Percentiles rank a stretch among this genome's conserved stretches.
Conservation (phyloP, 257 asterid species). For the Nemophila menziesii region DNA sequence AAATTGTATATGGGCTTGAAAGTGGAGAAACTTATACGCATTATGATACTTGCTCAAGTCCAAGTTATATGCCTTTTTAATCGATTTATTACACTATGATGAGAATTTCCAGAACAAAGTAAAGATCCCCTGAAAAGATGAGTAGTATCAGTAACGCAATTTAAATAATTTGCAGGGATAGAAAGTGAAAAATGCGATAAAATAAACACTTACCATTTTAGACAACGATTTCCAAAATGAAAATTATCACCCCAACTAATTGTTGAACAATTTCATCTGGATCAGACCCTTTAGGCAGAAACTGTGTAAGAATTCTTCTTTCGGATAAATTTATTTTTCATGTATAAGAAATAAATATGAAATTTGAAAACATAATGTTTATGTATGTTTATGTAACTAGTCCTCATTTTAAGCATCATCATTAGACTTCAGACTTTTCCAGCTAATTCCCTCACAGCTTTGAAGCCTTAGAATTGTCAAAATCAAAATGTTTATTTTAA, state of each 20-base stretch:
- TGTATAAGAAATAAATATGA: no score
- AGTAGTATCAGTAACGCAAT: no score
- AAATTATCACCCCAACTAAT: constrained; percentile 70
- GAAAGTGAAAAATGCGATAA: not conserved
- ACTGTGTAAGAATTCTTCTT: constrained; percentile 44
- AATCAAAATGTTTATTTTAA: no score
- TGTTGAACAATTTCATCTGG: constrained; percentile 44
- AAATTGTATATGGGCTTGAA: no score
- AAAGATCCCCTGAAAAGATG: constrained; percentile 65
- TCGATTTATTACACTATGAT: constrained; percentile 52
- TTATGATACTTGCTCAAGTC: constrained; percentile 57
- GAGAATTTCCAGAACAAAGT: constrained; percentile 66
- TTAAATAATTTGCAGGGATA: not conserved
- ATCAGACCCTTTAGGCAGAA: constrained; percentile 55
- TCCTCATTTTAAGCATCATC: no score
- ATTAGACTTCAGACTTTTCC: no score
- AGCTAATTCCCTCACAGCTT: no score
- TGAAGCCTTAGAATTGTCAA: no score
- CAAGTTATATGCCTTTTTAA: constrained; percentile 49
- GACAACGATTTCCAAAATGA: constrained; percentile 71
- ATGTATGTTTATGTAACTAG: no score
- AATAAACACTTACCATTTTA: constrained; percentile 59
- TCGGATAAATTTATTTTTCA: no score
- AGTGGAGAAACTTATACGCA: no score
- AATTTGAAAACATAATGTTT: no score